phyloP scores from a whole-genome alignment of 2,329 filamentous ascomycete genomes.

The Ceratocystis huliohia region DNA sequence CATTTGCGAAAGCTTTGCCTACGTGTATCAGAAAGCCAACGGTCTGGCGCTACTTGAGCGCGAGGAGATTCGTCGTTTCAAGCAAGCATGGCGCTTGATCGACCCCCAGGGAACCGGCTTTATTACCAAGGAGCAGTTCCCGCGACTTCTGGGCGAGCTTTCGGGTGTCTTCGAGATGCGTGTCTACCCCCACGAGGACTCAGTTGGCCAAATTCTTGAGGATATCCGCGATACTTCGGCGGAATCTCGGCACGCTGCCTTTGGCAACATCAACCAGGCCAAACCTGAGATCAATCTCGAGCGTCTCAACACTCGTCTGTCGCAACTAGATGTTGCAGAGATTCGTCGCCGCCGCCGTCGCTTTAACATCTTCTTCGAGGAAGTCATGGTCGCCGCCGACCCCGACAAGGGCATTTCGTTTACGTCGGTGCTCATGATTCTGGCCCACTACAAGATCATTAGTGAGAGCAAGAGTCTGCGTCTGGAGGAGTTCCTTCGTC shows the following conservation, averaged over 20 bases:
- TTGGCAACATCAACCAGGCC: slow-evolving; percentile 39
- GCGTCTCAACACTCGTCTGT: slow-evolving; percentile 60
- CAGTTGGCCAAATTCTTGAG: slow-evolving; percentile 74
- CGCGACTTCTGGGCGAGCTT: slow-evolving; percentile 75
- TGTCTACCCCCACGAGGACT: slow-evolving; percentile 84
- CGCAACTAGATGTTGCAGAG: slow-evolving; percentile 57
- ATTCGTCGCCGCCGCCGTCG: slow-evolving; percentile 64
- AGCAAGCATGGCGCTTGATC: slow-evolving; percentile 93
- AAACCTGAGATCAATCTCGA: slow-evolving; percentile 56
- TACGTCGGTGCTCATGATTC: slow-evolving; percentile 80
- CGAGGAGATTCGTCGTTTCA: slow-evolving; percentile 91
- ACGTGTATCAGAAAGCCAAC: slow-evolving; percentile 93
- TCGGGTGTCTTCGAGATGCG: slow-evolving; percentile 96
- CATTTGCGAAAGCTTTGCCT: slow-evolving; percentile 98
- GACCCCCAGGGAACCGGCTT: slow-evolving; percentile 85
- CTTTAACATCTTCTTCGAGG: slow-evolving; percentile 94
- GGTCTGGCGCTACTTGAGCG: slow-evolving; percentile 82
- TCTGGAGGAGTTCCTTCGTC: slow-evolving; percentile 85
- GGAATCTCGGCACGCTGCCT: slow-evolving; percentile 38
- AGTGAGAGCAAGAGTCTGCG: slow-evolving; percentile 93
- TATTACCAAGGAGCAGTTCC: slow-evolving; percentile 81
- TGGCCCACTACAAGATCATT: slow-evolving; percentile 98
- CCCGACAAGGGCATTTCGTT: slow-evolving; percentile 83
- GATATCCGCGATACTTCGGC: slow-evolving; percentile 54
- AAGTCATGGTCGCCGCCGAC: slow-evolving; percentile 87